Evolutionary conservation across 1,284 basidiomycete genomes (phyloP).

Genomic region (Boletus austroedulis): DNA sequence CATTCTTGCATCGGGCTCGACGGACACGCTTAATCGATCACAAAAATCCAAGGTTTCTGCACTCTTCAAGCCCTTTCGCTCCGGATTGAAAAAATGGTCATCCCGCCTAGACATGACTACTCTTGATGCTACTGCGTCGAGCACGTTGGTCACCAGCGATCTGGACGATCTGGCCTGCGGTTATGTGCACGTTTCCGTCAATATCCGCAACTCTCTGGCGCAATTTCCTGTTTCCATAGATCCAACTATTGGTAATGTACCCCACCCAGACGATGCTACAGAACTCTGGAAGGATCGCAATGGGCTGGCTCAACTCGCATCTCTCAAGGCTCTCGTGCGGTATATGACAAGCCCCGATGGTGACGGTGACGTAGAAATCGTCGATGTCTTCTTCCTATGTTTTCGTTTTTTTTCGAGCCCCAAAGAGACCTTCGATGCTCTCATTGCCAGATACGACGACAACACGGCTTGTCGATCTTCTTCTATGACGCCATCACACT

Average conservation of each 20-base stretch:
- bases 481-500: conserved; percentile 42
- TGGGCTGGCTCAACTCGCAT: conserved; percentile 34
- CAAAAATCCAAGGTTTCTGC: conserved; percentile 13
- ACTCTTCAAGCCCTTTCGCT: conserved; percentile 21
- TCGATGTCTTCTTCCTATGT: conserved; percentile 66
- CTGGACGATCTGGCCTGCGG: conserved; percentile 13
- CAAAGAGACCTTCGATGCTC: conserved; percentile 48
- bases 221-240: conserved; percentile 31
- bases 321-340: conserved; percentile 47
- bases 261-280: conserved; percentile 30
- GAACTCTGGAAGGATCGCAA: conserved; percentile 32
- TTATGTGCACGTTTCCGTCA: conserved; percentile 27
- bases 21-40: not conserved
- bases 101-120: conserved; percentile 9
- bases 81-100: conserved; percentile 4
- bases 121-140: conserved; percentile 15
- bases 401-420: conserved; percentile 75
- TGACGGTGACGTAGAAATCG: conserved; percentile 38
- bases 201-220: conserved; percentile 30
- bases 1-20: not conserved
- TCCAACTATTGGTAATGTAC: conserved; percentile 8
- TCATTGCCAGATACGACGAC: conserved; percentile 61
- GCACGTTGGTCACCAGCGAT: conserved; percentile 21
- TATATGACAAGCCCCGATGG: conserved; percentile 46
- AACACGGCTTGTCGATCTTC: conserved; percentile 26